Base-by-base conservation (phyloP, 352 stramenopile genomes). In the Thalassiosira ordinaria region DNA sequence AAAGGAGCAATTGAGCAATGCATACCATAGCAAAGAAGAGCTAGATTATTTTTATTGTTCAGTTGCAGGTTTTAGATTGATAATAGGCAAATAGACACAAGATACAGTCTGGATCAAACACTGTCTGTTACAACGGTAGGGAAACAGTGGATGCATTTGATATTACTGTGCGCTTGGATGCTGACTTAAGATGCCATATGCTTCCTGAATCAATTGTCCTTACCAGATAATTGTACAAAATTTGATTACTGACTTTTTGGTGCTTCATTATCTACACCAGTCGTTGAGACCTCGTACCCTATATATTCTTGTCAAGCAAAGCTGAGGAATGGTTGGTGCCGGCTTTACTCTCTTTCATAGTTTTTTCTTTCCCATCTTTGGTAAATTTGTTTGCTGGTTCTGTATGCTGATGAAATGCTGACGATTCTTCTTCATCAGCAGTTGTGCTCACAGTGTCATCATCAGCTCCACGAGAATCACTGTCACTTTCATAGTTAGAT, bases 401-500 rank as follows among this genome's bases (percentile, higher is more conserved):
- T 41, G 33, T 11, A 11, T 41, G 33, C 33, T n/a, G n/a, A n/a
- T n/a, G n/a, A n/a, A n/a, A 41, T 11, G 33, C 33, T 41, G 33
- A 11, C 33, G 33, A 41, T 41, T 41, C 33, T 41, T 20, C 33
- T 33, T 51, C 18, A 49, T 80, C 71, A 68, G 60, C 67, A 53
- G n/a, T n/a, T n/a, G n/a, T n/a, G n/a, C n/a, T n/a, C n/a, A n/a
- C n/a, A n/a, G n/a, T n/a, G n/a, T n/a, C n/a, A n/a, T n/a, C n/a
- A n/a, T n/a, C n/a, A n/a, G n/a, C n/a, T n/a, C 61, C 51, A 41
- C 55, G 24, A 59, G 44, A 57, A 55, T 16, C 37, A 31, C 27
- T 35, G 24, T 66, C 35, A 47, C n/a, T 29, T 18, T 75, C 53
- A 53, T 68, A n/a, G 20, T 78, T 47, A 26, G n/a, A n/a, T n/a